Percentiles rank a stretch among this genome's conserved stretches.
Conservation (phyloP, 148 eudicot species). For the Vaccinium vitisidaea region DNA sequence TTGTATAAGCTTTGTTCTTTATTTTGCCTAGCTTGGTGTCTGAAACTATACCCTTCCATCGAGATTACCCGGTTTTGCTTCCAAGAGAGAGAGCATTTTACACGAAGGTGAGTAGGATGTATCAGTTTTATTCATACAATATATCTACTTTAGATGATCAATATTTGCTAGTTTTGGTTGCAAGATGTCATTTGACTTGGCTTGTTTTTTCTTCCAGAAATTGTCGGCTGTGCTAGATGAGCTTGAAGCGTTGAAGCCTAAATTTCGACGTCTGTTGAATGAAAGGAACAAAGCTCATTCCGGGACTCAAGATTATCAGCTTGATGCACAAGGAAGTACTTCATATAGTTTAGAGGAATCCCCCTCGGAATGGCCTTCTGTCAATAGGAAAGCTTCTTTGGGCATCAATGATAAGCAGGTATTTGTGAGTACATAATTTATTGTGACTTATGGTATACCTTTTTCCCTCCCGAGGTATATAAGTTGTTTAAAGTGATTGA, state of each 20-base stretch:
- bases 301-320: conserved; percentile 35
- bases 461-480: not conserved
- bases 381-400: conserved; percentile 26
- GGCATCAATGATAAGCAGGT: conserved; percentile 57
- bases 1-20: conserved; percentile 20
- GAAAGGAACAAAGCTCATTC: conserved; percentile 44
- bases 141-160: not conserved
- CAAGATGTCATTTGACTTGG: conserved; percentile 13
- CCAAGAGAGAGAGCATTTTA: conserved; percentile 51
- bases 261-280: conserved; percentile 55
- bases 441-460: not conserved
- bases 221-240: conserved; percentile 64
- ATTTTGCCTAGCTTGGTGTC: conserved; percentile 70
- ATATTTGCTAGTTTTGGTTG: conserved; percentile 14
- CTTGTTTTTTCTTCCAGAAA: conserved; percentile 46
- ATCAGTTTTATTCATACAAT: not conserved
- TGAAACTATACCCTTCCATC: conserved; percentile 90
- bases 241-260: conserved; percentile 81
- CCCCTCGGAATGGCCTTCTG: conserved; percentile 19
- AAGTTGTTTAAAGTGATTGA: not conserved
- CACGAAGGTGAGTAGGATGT: conserved; percentile 50
- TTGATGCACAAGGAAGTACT: conserved; percentile 31
- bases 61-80: conserved; percentile 68
- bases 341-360: conserved; percentile 46
- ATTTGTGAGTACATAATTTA: conserved; percentile 14